phyloP scores from a whole-genome alignment of 768 basidiomycete genomes.

The Trametopsis cervina region DNA sequence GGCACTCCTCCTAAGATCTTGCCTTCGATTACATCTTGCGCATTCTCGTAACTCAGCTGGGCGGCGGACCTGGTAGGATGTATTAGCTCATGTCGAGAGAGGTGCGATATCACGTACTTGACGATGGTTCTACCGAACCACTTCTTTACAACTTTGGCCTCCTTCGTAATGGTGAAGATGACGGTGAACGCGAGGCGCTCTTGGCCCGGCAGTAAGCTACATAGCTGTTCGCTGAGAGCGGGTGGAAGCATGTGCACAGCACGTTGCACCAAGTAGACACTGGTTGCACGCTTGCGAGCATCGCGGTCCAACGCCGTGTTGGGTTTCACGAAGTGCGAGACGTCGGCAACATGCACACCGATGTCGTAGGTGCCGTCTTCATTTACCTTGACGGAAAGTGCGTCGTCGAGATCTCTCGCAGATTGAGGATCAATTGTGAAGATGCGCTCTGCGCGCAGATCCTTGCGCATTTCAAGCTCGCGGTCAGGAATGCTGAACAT shows the following conservation, averaged over 20 bases:
- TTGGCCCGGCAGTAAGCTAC: constrained; percentile 81
- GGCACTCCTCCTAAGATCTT: constrained; percentile 45
- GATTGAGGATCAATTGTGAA: constrained; percentile 91
- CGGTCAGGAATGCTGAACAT: constrained; percentile 71
- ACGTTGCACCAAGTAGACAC: constrained; percentile 94
- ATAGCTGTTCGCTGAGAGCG: constrained; percentile 85
- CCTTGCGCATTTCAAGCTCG: constrained; percentile 82
- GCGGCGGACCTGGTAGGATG: constrained; percentile 61
- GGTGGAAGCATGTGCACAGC: constrained; percentile 97
- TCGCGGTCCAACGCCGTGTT: constrained; percentile 98
- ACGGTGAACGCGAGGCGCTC: constrained; percentile 91
- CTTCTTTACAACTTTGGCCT: constrained; percentile 77
- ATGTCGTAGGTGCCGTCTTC: constrained; percentile 92
- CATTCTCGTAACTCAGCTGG: constrained; percentile 77
- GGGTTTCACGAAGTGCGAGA: constrained; percentile 90
- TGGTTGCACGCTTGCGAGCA: constrained; percentile 94
- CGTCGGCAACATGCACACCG: constrained; percentile 94
- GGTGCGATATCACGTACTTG: constrained; percentile 44
- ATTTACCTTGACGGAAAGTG: constrained; percentile 80
- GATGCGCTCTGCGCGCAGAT: constrained; percentile 75
- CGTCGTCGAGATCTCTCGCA: constrained; percentile 94
- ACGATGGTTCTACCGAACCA: constrained; percentile 94
- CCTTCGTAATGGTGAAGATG: constrained; percentile 77
- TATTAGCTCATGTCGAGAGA: neutral
- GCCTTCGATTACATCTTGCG: constrained; percentile 78